Evolutionary conservation across 1,284 basidiomycete genomes (phyloP).

Genomic region (Papiliotrema flavescens): DNA sequence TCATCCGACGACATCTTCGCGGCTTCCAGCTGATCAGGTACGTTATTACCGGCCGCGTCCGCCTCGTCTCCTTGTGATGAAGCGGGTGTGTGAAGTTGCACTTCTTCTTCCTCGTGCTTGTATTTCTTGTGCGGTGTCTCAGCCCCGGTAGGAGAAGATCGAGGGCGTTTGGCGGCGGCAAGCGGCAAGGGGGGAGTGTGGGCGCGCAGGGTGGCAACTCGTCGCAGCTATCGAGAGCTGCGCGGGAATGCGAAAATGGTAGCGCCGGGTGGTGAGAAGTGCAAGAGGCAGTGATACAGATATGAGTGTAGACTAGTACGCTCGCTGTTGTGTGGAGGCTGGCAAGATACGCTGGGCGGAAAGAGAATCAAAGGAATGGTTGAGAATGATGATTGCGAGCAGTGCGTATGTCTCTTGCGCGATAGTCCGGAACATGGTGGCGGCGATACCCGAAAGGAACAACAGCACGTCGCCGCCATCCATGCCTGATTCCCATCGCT

Average conservation of each 20-base stretch:
- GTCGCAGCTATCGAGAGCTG: background rate
- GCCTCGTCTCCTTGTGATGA: background rate
- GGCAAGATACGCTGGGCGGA: no score
- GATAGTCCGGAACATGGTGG: background rate
- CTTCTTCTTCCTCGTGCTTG: no score
- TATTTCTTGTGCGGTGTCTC: no score
- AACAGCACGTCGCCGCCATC: no score
- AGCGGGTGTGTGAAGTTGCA: background rate
- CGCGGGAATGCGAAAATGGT: background rate
- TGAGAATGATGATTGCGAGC: background rate
- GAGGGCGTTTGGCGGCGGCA: background rate
- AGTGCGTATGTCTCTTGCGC: background rate
- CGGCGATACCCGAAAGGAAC: background rate
- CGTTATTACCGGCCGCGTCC: background rate
- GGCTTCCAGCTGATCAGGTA: background rate
- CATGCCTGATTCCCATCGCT: no score
- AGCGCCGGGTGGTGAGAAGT: background rate
- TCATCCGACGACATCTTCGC: slow-evolving; percentile 46
- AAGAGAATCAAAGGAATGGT: background rate
- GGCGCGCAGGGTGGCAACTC: slow-evolving; percentile 2
- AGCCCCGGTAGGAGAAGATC: background rate
- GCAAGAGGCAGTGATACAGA: no score
- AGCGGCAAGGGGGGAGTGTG: background rate
- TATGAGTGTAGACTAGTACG: no score
- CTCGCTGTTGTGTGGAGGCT: no score